These are phyloP conservation scores for Amphicarpaea edgeworthii DNA, from an alignment of 306 rosid genomes.

Conservation along the genomic window DNA sequence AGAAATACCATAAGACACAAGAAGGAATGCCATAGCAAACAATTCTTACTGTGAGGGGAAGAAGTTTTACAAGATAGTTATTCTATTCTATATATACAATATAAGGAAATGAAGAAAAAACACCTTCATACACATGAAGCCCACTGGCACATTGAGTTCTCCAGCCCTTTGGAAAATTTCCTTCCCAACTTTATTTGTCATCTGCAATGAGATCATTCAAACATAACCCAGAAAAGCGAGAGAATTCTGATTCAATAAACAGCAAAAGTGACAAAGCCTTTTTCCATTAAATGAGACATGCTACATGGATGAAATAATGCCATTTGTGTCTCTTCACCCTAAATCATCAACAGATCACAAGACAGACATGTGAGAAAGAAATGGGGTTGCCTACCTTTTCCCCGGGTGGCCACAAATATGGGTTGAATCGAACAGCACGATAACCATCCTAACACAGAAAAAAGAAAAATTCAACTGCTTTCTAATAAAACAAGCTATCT, in stretches of 20 bases:
- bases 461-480: conserved; percentile 39
- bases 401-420: conserved; percentile 89
- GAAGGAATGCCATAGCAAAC: conserved; percentile 2
- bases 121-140: conserved; percentile 95
- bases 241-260: no score
- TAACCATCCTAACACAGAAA: conserved; percentile 72
- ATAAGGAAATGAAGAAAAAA: not conserved
- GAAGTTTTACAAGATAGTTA: conserved; percentile 24
- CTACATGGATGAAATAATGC: no score
- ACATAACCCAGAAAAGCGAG: not conserved
- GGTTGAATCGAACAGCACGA: conserved; percentile 87
- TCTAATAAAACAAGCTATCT: not conserved
- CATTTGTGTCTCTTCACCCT: not conserved
- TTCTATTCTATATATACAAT: not conserved
- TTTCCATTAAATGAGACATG: no score
- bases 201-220: conserved; percentile 57
- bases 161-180: conserved; percentile 78
- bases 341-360: conserved; percentile 1
- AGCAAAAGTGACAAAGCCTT: no score
- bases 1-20: conserved; percentile 25
- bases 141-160: conserved; percentile 83
- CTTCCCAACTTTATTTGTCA: conserved; percentile 88
- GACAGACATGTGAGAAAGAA: not conserved
- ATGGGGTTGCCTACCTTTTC: conserved; percentile 60
- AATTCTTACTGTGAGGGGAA: not conserved